These are phyloP conservation scores for Termitomyces sp. DNA, from an alignment of 768 basidiomycete species.

Conservation along the genomic window DNA sequence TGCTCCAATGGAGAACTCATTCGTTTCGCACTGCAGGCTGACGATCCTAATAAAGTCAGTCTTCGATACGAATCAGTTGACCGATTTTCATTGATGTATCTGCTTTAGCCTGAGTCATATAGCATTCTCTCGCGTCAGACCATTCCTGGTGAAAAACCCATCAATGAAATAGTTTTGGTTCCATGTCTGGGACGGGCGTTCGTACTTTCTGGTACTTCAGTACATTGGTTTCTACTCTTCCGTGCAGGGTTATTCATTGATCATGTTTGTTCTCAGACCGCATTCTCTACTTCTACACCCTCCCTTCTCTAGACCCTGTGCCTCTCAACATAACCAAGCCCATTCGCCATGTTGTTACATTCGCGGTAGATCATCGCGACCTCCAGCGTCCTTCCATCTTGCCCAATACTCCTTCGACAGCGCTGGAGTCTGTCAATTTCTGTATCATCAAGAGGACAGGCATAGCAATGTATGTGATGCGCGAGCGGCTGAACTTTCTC, in stretches of 20 bases:
- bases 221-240: slow-evolving; percentile 7
- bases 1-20: slow-evolving; percentile 81
- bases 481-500: slow-evolving; percentile 56
- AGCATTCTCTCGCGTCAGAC: slow-evolving; percentile 63
- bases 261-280: slow-evolving; percentile 32
- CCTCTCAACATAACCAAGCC: slow-evolving; percentile 59
- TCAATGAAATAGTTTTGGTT: slow-evolving; percentile 78
- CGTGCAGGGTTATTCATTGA: slow-evolving; percentile 9
- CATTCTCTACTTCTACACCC: slow-evolving; percentile 71
- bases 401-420: slow-evolving; percentile 28
- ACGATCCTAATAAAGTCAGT: slow-evolving; percentile 43
- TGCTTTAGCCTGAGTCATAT: slow-evolving; percentile 52
- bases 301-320: slow-evolving; percentile 77
- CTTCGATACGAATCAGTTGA: not conserved
- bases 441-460: slow-evolving; percentile 65
- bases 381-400: slow-evolving; percentile 44
- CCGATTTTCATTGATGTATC: not conserved
- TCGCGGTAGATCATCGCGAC: slow-evolving; percentile 80
- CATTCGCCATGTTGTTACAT: slow-evolving; percentile 71
- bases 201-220: slow-evolving; percentile 63
- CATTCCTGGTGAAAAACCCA: slow-evolving; percentile 60
- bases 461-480: slow-evolving; percentile 60
- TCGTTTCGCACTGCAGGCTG: slow-evolving; percentile 68
- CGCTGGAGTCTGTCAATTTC: slow-evolving; percentile 56
- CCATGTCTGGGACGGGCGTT: slow-evolving; percentile 72